phyloP scores from a whole-genome alignment of 1,284 basidiomycete species.

The Termitomyces sp. region DNA sequence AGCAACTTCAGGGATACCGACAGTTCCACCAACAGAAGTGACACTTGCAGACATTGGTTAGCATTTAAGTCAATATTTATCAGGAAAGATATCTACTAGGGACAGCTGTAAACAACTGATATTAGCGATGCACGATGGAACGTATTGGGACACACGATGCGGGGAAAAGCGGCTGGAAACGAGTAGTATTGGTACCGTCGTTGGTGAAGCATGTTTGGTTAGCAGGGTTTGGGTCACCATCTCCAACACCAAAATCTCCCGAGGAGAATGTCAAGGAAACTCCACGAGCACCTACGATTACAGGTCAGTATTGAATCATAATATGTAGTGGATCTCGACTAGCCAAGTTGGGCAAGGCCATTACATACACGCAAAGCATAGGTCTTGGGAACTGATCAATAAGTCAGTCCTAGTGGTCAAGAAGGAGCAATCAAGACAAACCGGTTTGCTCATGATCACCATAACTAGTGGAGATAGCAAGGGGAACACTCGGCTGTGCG shows the following conservation, averaged over 20 bases:
- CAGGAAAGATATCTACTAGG: conserved; percentile 7
- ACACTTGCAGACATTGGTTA: conserved; percentile 28
- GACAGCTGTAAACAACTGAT: conserved; percentile 19
- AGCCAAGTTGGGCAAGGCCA: conserved; percentile 60
- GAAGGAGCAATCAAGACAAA: conserved; percentile 17
- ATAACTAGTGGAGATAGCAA: conserved; percentile 61
- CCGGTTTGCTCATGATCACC: conserved; percentile 69
- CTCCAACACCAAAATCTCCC: conserved; percentile 70
- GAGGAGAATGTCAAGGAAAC: conserved; percentile 63
- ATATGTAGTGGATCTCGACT: conserved; percentile 17
- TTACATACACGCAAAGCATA: conserved; percentile 63
- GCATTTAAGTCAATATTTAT: not conserved
- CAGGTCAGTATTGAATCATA: not conserved
- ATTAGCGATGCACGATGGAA: not conserved
- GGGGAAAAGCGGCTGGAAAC: conserved; percentile 64
- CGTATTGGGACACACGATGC: conserved; percentile 29
- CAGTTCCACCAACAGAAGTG: conserved; percentile 55
- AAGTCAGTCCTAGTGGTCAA: not conserved
- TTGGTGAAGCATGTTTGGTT: conserved; percentile 55
- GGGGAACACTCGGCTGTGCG: conserved; percentile 37
- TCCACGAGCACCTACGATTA: conserved; percentile 49
- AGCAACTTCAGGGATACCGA: conserved; percentile 46
- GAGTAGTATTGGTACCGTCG: conserved; percentile 45
- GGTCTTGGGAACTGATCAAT: conserved; percentile 44
- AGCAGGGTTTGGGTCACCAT: conserved; percentile 42